Evolutionary conservation across 768 basidiomycete species (phyloP), one percentile per base, ranked within the genome.

Genomic region (Suillus subalutaceus): DNA sequence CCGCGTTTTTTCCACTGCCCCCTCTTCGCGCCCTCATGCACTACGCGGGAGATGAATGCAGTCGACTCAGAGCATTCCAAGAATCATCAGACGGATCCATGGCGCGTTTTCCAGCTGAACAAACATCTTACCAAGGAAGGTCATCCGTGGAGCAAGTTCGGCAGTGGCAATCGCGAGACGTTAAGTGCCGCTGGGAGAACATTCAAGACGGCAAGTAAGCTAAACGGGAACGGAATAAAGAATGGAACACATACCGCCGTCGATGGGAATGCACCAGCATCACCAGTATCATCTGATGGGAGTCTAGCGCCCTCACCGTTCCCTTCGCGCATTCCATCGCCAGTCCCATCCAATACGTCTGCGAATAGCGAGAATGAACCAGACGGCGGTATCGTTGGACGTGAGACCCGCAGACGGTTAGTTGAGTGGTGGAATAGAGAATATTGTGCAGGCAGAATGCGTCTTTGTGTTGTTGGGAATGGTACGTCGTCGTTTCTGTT

Each of bases 31-130:
- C 87, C 92, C 0, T 92, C 91, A 5, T 93, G 94, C 74, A 96
- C 94, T 0, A 83, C 87, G 35, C 88, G 95, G 40, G 97, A 99
- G 79, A 83, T 97, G 68, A 95, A 95, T 70, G 97, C 97, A 1
- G 96, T 99, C 50, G 91, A 99, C 75, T 97, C 94, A 0, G 97
- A 99, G 76, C 90, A 98, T 83, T 94, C 94, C 81, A 97, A 97
- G 81, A 99, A 99, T 74, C 87, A 92, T 57, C 96, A 97, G 75
- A 80, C 84, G 3, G 95, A 98, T 73, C 81, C 90, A 72, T 96
- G 95, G 92, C 88, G 97, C n/a, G 88, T 96, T 65, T 99, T 92
- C 78, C 97, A 99, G 76, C 79, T 98, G 32, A 93, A 92, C 78
- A 99, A 99, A 77, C 85, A 90, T 71, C 86, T 97, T 59, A 90